These are phyloP conservation scores for Aspergillus puulaauensis DNA, from an alignment of 2,329 filamentous ascomycete species.

Conservation along the genomic window DNA sequence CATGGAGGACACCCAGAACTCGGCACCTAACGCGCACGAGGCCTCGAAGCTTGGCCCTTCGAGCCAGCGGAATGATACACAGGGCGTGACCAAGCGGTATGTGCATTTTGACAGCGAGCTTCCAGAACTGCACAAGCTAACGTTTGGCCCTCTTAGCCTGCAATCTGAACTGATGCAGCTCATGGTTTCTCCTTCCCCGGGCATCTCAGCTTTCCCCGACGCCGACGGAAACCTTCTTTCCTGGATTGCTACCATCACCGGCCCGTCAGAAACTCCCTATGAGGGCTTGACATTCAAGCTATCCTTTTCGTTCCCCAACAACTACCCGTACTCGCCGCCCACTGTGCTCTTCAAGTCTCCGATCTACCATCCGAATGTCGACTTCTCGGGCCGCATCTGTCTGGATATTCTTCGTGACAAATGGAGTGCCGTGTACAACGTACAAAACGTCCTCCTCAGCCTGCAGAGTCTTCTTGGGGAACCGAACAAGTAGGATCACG, in stretches of 20 bases:
- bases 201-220: slow-evolving; percentile 91
- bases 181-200: slow-evolving; percentile 91
- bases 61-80: slow-evolving; percentile 62
- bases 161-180: slow-evolving; percentile 98
- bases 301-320: slow-evolving; percentile 82
- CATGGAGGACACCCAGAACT: slow-evolving; percentile 66
- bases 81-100: slow-evolving; percentile 76
- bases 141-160: slow-evolving; percentile 56
- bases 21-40: slow-evolving; percentile 62
- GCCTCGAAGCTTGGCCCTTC: slow-evolving; percentile 60
- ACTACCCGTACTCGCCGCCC: slow-evolving; percentile 90
- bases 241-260: slow-evolving; percentile 92
- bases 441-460: slow-evolving; percentile 87
- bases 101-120: not conserved
- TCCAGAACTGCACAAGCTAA: not conserved
- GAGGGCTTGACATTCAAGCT: slow-evolving; percentile 87
- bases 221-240: slow-evolving; percentile 84
- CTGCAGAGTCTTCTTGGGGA: slow-evolving; percentile 93
- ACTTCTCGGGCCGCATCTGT: slow-evolving; percentile 95
- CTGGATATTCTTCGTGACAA: slow-evolving; percentile 98
- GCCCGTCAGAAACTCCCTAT: slow-evolving; percentile 89
- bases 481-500: slow-evolving; percentile 81
- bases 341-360: slow-evolving; percentile 96
- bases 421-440: slow-evolving; percentile 97
- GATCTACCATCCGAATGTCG: slow-evolving; percentile 98